These are phyloP conservation scores for Termitomyces sp. DNA, from an alignment of 768 basidiomycete species.

Conservation along the genomic window DNA sequence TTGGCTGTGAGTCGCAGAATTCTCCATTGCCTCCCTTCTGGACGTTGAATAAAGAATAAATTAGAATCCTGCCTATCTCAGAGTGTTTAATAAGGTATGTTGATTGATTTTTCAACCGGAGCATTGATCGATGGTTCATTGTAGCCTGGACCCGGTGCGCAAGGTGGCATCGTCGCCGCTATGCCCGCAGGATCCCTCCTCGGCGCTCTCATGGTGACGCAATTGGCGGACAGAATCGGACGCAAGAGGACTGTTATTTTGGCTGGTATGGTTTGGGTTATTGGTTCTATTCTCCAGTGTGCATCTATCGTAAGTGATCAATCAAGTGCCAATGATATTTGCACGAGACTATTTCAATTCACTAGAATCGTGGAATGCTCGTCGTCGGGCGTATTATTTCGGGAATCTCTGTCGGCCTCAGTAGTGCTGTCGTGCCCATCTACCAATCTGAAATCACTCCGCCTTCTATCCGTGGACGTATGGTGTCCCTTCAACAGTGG, in stretches of 20 bases:
- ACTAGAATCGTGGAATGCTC: constrained; percentile 70
- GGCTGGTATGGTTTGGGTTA: constrained; percentile 67
- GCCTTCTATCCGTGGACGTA: constrained; percentile 67
- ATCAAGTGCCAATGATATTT: neutral
- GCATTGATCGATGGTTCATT: neutral
- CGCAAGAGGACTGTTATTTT: constrained; percentile 66
- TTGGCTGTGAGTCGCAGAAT: constrained; percentile 39
- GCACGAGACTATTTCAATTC: neutral
- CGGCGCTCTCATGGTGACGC: constrained; percentile 60
- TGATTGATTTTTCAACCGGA: neutral
- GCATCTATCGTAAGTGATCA: constrained; percentile 39
- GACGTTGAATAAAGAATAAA: neutral
- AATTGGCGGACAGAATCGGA: constrained; percentile 62
- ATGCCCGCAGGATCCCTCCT: constrained; percentile 76
- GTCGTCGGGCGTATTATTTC: constrained; percentile 67
- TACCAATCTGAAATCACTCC: constrained; percentile 77
- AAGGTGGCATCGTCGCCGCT: constrained; percentile 74
- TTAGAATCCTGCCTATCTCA: constrained; percentile 37
- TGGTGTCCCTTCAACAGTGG: constrained; percentile 80
- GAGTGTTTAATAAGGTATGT: constrained; percentile 32
- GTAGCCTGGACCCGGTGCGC: constrained; percentile 49
- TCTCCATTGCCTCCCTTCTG: neutral
- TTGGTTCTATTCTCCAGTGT: constrained; percentile 71
- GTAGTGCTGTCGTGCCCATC: constrained; percentile 66
- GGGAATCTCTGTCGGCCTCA: constrained; percentile 64